A percentile compares a stretch with the other conserved stretches of the same genome.
Conservation (phyloP, 139 green algal species). For the Penium margaritaceum region DNA sequence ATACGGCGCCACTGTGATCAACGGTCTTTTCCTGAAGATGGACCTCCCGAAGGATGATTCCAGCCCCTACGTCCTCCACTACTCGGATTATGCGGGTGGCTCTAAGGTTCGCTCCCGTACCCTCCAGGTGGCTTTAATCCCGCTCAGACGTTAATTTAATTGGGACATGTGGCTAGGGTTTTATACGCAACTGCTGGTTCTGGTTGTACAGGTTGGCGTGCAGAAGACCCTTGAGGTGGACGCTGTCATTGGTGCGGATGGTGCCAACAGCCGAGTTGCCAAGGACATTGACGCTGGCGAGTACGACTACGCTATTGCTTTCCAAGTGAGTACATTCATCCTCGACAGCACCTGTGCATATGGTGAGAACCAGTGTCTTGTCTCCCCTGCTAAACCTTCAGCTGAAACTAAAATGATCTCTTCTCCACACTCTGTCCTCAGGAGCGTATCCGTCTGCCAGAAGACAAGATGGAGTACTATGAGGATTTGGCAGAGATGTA, state of each 20-base stretch:
- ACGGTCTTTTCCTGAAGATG: slow-evolving; percentile 81
- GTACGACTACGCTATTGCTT: slow-evolving; percentile 98
- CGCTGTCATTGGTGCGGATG: slow-evolving; percentile 90
- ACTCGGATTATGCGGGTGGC: slow-evolving; percentile 77
- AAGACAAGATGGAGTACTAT: slow-evolving; percentile 99
- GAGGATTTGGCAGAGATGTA: slow-evolving; percentile 99
- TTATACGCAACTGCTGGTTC: no score
- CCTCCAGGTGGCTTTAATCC: no score
- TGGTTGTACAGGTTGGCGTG: slow-evolving; percentile 26
- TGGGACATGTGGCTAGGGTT: no score
- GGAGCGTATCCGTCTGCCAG: slow-evolving; percentile 89
- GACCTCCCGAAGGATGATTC: slow-evolving; percentile 58
- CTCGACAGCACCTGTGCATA: no score
- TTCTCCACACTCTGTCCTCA: no score
- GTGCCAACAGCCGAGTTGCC: slow-evolving; percentile 92
- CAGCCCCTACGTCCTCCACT: slow-evolving; percentile 71
- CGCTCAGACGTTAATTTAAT: no score
- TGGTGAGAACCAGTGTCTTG: no score
- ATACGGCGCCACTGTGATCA: slow-evolving; percentile 82
- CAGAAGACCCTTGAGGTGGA: slow-evolving; percentile 82
- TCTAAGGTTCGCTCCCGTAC: no score
- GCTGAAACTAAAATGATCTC: no score
- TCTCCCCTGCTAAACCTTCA: no score
- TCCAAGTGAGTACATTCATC: slow-evolving; percentile 66
- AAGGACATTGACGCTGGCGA: slow-evolving; percentile 96